Base-by-base conservation (phyloP, 345 rosid species). In the Heritiera littoralis region DNA sequence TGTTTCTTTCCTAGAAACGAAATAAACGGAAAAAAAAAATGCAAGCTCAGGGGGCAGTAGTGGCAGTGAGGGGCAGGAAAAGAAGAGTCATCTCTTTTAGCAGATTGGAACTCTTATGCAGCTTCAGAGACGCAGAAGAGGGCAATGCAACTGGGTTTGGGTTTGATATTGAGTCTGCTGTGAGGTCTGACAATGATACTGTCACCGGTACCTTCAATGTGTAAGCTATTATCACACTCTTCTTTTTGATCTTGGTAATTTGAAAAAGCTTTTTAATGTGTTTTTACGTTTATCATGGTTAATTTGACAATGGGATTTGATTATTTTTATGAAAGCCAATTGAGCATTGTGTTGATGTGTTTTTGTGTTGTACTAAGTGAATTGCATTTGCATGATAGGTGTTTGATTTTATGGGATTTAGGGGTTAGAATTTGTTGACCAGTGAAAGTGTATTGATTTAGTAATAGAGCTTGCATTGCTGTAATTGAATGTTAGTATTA, bases 101-200 rank as follows among this genome's bases (percentile, higher is more conserved):
- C 92, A 6, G 95, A 94, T 78, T 92, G 98, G 97, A 92, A 92
- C 80, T 85, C 97, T 0, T 94, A 94, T 81, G 87, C 97, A 48
- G 85, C 94, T 9, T 74, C 97, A 9, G 86, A 75, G 89, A 89
- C 30, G 51, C 87, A 60, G 88, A 83, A 1, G 90, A 86, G 28
- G 76, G 82, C 51, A 82, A 78, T 35, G 75, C 82, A 4, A 23
- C 86, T 30, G 86, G 82, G 68, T 84, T 86, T 15, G 93, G 88
- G 3, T 92, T 94, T 77, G 97, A 92, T 83, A 85, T 94, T 59
- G 97, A 91, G 88, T 72, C 97, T 55, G 95, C 98, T 41, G 92
- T 92, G 83, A 86, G 94, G 83, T 89, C 97, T 66, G 92, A 98
- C 75, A 88, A 87, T 79, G 94, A 91, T 75, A 87, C 91, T 55